Base-by-base conservation (phyloP, 176 grass and related monocot genomes). In the Olyra latifolia region DNA sequence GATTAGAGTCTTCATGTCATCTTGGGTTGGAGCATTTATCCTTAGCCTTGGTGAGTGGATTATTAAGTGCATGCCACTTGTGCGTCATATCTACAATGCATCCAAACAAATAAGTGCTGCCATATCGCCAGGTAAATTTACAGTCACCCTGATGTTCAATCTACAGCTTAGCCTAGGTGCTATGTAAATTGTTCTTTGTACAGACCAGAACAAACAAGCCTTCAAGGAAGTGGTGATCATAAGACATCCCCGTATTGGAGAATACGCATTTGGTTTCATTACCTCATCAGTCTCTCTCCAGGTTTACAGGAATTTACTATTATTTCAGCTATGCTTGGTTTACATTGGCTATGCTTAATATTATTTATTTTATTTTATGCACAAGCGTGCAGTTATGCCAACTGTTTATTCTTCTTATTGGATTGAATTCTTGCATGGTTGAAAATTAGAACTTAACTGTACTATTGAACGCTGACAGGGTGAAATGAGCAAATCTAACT, bases 201-300 rank as follows among this genome's bases (percentile, higher is more conserved):
- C 85, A 98, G 95, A 94, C 84, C 95, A 98, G 82, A 98, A 98
- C 85, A 98, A 93, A 75, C 92, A 94, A 78, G 95, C 95, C 20
- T 98, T 98, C 71, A 98, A 98, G 92, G 95, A 98, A 92, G 95
- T 92, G 64, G 95, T 88, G 29, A 98, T 98, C 63, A 98, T 98
- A 75, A 88, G 95, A 80, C 95, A 98, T 83, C 95, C 95, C 53
- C 82, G 95, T 81, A 61, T 98, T 60, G 95, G 95, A 76, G 95
- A 98, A 90, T 94, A 98, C 76, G 95, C 95, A 19, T 98, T 98
- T 74, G 95, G 95, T 75, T 98, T 98, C 79, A 98, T 98, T 41
- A 98, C 95, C 54, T 98, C 92, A 61, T 92, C 95, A 82, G 89
- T 98, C 40, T 78, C 86, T 69, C 92, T 98, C n/a, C 95, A 94